Conservation (phyloP, 441 rosid genomes). For the Gossypium gossypioides region DNA sequence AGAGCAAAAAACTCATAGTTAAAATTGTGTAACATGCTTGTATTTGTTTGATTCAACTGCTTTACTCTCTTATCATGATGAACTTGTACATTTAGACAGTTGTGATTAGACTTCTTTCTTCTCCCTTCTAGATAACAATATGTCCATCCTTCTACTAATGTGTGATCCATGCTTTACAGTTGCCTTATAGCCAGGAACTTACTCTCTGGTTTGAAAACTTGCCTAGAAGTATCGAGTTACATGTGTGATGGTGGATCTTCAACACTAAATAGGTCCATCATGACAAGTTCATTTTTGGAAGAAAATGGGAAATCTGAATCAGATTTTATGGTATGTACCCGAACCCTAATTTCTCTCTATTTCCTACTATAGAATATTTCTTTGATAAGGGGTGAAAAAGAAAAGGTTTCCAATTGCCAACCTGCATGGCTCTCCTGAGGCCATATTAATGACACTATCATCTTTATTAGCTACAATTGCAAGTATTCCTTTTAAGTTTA, state of each 20-base stretch:
- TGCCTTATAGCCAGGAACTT: slow-evolving; percentile 70
- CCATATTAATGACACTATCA: not conserved
- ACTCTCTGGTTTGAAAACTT: slow-evolving; percentile 65
- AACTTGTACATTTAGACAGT: not conserved
- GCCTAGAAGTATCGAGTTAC: slow-evolving; percentile 62
- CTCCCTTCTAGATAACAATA: not conserved
- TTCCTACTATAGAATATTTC: not conserved
- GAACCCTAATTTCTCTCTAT: not conserved
- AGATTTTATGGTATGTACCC: slow-evolving; percentile 35
- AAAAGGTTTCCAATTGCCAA: not conserved
- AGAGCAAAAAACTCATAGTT: not conserved
- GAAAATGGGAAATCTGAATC: slow-evolving; percentile 47
- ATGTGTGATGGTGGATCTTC: slow-evolving; percentile 57
- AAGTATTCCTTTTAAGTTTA: not conserved
- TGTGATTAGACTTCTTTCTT: not conserved
- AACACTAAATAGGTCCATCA: slow-evolving; percentile 32
- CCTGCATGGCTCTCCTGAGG: not conserved
- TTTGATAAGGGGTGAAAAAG: not conserved
- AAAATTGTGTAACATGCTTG: not conserved
- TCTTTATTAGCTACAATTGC: not conserved
- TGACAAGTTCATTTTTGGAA: slow-evolving; percentile 44
- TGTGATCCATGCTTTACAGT: slow-evolving; percentile 33
- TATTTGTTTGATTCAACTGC: not conserved
- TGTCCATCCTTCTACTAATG: slow-evolving; percentile 9
- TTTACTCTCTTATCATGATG: not conserved